phyloP scores from a whole-genome alignment of 441 rosid species.

The Lepidium campestre region DNA sequence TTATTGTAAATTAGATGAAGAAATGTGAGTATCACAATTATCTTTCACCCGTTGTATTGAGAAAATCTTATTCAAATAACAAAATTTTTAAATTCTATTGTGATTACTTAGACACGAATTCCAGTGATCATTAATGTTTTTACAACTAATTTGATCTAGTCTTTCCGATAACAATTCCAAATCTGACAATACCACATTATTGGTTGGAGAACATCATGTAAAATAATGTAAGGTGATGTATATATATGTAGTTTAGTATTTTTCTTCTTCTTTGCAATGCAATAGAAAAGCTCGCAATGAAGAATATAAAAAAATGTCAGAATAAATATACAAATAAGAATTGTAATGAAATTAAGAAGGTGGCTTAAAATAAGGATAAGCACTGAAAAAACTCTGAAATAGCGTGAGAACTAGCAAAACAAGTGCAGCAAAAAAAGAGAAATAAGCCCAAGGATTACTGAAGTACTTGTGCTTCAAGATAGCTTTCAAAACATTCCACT shows the following conservation, averaged over 20 bases:
- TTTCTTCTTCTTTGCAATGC: neutral
- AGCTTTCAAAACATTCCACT: slow-evolving; percentile 76
- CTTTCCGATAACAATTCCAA: neutral
- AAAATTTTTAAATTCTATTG: too few species aligned
- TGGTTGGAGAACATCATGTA: neutral
- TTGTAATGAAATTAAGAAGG: slow-evolving; percentile 26
- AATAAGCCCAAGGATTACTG: slow-evolving; percentile 78
- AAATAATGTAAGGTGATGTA: neutral
- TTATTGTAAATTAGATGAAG: neutral
- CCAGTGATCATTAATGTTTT: neutral
- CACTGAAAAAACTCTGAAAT: slow-evolving; percentile 61
- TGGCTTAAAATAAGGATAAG: slow-evolving; percentile 60
- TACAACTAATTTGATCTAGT: neutral
- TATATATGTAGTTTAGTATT: neutral
- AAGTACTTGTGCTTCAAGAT: slow-evolving; percentile 71
- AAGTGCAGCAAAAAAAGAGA: slow-evolving; percentile 69
- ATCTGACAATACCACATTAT: neutral
- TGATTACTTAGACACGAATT: too few species aligned
- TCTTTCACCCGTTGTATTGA: too few species aligned
- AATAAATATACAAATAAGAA: neutral
- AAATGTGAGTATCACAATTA: neutral
- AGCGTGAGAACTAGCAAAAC: slow-evolving; percentile 60
- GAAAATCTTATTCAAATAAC: too few species aligned
- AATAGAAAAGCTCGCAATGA: neutral
- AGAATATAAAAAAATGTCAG: neutral